Evolutionary conservation across 208 protist genomes (phyloP).

Genomic region (Phytomonas serpens): DNA sequence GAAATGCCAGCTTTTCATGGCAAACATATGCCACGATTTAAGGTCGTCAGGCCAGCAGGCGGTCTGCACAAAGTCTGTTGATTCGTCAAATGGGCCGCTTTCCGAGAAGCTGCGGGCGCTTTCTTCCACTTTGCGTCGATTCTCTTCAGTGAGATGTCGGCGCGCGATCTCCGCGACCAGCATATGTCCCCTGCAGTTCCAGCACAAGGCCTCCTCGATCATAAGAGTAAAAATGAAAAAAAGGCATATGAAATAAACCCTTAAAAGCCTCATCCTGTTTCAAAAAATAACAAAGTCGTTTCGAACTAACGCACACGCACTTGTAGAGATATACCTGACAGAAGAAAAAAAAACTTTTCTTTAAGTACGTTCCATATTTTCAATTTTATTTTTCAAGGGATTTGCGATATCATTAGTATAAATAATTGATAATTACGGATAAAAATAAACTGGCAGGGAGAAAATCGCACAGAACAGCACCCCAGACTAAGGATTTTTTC

Average conservation of each 20-base stretch:
- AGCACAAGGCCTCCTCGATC: slow-evolving; percentile 25
- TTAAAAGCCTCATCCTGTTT: background rate
- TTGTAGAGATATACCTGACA: background rate
- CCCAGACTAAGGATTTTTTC: background rate
- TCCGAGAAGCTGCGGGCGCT: slow-evolving; percentile 22
- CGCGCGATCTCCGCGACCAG: slow-evolving; percentile 69
- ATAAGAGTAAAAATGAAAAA: slow-evolving; percentile 6
- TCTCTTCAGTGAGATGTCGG: slow-evolving; percentile 27
- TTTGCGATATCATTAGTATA: background rate
- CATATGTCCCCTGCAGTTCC: slow-evolving; percentile 84
- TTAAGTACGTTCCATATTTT: background rate
- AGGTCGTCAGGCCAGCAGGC: slow-evolving; percentile 83
- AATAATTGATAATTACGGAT: background rate
- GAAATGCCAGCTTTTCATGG: slow-evolving; percentile 76
- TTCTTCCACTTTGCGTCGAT: slow-evolving; percentile 23
- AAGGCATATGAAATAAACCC: background rate
- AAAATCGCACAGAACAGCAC: background rate
- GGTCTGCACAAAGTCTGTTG: slow-evolving; percentile 50
- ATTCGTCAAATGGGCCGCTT: slow-evolving; percentile 56
- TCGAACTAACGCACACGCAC: background rate
- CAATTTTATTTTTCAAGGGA: too few species aligned
- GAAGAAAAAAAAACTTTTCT: background rate
- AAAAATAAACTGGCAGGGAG: background rate
- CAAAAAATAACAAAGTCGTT: background rate
- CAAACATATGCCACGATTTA: slow-evolving; percentile 40